These are phyloP conservation scores for Flaveria ramosissima DNA, from an alignment of 129 eudicot species.

Conservation along the genomic window DNA sequence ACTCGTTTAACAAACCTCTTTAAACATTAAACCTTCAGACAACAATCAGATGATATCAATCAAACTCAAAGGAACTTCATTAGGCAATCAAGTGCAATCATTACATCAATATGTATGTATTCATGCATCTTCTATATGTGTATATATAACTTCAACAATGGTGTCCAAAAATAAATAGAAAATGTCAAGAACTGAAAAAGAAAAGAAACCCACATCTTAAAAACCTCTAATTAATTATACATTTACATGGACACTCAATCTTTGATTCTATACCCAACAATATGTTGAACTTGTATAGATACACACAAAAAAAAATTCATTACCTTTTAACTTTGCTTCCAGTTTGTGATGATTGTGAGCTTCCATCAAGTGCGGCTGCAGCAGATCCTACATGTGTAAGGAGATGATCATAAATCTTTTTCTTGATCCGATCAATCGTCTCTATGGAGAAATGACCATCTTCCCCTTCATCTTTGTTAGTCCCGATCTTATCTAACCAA, in stretches of 20 bases:
- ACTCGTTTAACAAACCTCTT: no score
- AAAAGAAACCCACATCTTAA: neutral
- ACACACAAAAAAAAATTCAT: neutral
- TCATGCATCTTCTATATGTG: conserved; percentile 2
- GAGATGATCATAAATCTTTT: conserved; percentile 86
- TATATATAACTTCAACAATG: neutral
- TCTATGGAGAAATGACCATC: conserved; percentile 35
- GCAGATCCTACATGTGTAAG: conserved; percentile 85
- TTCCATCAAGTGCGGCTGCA: conserved; percentile 85
- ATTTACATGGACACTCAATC: conserved; percentile 18
- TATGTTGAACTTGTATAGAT: conserved; percentile 14
- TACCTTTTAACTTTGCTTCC: conserved; percentile 28
- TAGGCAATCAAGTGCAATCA: neutral
- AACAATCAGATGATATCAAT: neutral
- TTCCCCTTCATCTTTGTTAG: conserved; percentile 49
- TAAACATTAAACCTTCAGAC: no score
- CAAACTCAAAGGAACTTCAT: neutral
- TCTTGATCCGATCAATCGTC: conserved; percentile 59
- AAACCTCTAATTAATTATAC: conserved; percentile 7
- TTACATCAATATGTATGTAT: neutral
- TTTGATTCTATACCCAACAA: conserved; percentile 21
- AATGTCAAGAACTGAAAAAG: neutral
- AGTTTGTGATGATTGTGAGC: conserved; percentile 35
- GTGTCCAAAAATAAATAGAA: conserved; percentile 5
- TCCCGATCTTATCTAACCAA: conserved; percentile 67